Conservation (phyloP, 768 basidiomycete genomes). For the Asterophora parasitica region DNA sequence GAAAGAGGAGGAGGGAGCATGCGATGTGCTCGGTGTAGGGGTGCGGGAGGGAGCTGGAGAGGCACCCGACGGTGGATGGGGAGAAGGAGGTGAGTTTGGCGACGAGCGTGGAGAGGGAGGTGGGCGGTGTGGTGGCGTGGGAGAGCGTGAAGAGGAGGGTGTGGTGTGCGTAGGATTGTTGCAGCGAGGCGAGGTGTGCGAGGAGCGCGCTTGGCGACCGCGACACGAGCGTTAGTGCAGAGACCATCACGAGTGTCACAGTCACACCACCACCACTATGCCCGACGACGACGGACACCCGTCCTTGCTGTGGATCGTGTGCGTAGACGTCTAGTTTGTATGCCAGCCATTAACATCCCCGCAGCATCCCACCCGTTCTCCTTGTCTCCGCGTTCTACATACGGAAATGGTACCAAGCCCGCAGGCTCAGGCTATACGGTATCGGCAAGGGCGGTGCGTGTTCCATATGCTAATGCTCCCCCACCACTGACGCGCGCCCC, state of each 20-base stretch:
- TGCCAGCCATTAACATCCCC: neutral
- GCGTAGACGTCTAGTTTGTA: constrained; percentile 14
- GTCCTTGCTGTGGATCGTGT: constrained; percentile 45
- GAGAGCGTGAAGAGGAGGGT: constrained; percentile 48
- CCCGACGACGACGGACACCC: constrained; percentile 27
- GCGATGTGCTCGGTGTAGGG: constrained; percentile 29
- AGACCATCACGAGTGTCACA: constrained; percentile 13
- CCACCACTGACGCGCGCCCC: neutral
- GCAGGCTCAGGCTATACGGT: constrained; percentile 40
- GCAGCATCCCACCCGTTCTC: constrained; percentile 40
- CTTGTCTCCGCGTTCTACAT: constrained; percentile 41
- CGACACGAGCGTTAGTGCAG: constrained; percentile 36
- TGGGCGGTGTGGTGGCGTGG: constrained; percentile 38
- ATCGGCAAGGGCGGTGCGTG: constrained; percentile 53
- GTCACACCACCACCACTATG: constrained; percentile 5
- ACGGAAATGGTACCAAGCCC: constrained; percentile 47
- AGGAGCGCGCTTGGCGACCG: constrained; percentile 32
- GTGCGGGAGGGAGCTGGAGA: constrained; percentile 46
- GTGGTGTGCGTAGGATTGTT: constrained; percentile 27
- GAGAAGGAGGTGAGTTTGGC: constrained; percentile 35
- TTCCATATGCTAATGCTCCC: neutral
- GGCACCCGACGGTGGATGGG: constrained; percentile 51
- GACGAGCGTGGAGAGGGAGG: constrained; percentile 42
- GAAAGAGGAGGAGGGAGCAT: constrained; percentile 57
- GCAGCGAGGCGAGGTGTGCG: constrained; percentile 27